A percentile compares a stretch with the other conserved stretches of the same genome.
phyloP scores from a whole-genome alignment of 2,329 filamentous ascomycete species.

The Colletotrichum orbiculare region DNA sequence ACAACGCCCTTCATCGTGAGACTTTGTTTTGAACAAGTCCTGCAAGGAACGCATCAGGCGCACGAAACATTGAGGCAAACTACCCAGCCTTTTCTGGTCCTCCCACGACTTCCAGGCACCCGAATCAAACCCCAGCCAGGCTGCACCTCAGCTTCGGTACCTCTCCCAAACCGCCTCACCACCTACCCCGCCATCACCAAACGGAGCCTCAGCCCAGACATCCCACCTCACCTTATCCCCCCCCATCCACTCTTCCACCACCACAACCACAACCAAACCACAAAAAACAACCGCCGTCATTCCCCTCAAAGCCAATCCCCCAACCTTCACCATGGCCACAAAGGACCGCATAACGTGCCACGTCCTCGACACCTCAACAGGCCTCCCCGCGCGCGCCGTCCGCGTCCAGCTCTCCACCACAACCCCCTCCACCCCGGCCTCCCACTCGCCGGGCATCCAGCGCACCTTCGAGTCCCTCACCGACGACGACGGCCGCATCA shows the following conservation, averaged over 20 bases:
- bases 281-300: not conserved
- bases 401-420: constrained; percentile 72
- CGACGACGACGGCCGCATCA: constrained; percentile 81
- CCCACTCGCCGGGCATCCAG: constrained; percentile 48
- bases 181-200: constrained; percentile 19
- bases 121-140: constrained; percentile 19
- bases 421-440: constrained; percentile 41
- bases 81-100: not conserved
- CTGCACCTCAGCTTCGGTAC: not conserved
- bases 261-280: not conserved
- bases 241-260: not conserved
- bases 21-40: not conserved
- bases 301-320: not conserved
- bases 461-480: constrained; percentile 74
- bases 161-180: not conserved
- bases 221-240: not conserved
- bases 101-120: not conserved
- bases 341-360: constrained; percentile 85
- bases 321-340: not conserved
- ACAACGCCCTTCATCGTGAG: not conserved
- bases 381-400: constrained; percentile 74
- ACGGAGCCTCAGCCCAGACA: constrained; percentile 9
- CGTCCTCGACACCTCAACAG: constrained; percentile 83
- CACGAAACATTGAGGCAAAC: not conserved
- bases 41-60: too few relatives aligned